phyloP scores from a whole-genome alignment of 1,139 yeast genomes.

The Hyphopichia burtonii region DNA sequence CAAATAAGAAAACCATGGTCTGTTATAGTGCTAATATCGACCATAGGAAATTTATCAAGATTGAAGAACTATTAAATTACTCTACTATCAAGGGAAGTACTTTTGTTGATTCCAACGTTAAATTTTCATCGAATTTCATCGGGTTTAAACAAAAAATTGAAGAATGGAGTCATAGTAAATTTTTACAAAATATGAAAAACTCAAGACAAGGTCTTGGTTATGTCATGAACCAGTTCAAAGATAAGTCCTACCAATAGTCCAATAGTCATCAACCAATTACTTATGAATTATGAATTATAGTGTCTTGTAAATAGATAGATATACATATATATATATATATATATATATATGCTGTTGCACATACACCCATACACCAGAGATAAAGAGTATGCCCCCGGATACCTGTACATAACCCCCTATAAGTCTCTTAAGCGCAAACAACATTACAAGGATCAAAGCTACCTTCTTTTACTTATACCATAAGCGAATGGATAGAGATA shows the following conservation, averaged over 20 bases:
- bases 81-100: constrained; percentile 27
- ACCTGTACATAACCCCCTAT: too few relatives aligned
- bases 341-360: too few relatives aligned
- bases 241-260: too few relatives aligned
- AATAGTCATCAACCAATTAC: too few relatives aligned
- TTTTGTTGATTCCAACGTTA: constrained; percentile 52
- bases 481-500: too few relatives aligned
- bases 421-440: too few relatives aligned
- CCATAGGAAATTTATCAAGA: constrained; percentile 74
- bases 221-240: constrained; percentile 61
- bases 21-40: constrained; percentile 86
- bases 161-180: constrained; percentile 73
- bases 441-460: too few relatives aligned
- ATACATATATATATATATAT: too few relatives aligned
- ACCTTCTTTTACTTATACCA: too few relatives aligned
- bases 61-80: constrained; percentile 72
- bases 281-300: background rate
- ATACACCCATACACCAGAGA: too few relatives aligned
- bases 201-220: constrained; percentile 73
- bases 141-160: constrained; percentile 78
- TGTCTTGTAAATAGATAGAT: too few relatives aligned
- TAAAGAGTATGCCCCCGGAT: too few relatives aligned
- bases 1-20: constrained; percentile 50
- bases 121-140: constrained; percentile 68
- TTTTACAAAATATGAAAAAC: constrained; percentile 63